Percentiles rank a stretch among this genome's conserved stretches.
Conservation (phyloP, 768 basidiomycete species). For the Xerocomus potaroensis region DNA sequence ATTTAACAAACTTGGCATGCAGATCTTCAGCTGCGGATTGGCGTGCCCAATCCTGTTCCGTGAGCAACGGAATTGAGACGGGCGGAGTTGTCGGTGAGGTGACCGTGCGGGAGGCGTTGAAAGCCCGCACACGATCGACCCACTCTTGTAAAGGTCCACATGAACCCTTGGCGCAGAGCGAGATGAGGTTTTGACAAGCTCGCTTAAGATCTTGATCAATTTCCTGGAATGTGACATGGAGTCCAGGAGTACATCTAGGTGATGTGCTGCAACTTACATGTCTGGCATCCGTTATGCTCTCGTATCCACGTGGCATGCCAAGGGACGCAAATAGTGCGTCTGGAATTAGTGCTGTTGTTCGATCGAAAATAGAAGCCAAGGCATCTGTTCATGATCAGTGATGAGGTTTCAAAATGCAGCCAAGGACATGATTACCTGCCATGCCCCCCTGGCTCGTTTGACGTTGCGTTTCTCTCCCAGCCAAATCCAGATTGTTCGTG, state of each 20-base stretch:
- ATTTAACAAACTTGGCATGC: conserved; percentile 51
- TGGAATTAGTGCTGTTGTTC: conserved; percentile 46
- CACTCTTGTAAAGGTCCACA: conserved; percentile 61
- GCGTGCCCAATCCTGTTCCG: conserved; percentile 47
- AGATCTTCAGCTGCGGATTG: conserved; percentile 45
- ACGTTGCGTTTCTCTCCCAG: conserved; percentile 42
- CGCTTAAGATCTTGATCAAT: conserved; percentile 83
- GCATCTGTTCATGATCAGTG: conserved; percentile 23
- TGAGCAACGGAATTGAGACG: conserved; percentile 23
- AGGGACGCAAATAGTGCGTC: conserved; percentile 67
- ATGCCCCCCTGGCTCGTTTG: conserved; percentile 48
- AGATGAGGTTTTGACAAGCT: conserved; percentile 83
- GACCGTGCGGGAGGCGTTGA: conserved; percentile 23
- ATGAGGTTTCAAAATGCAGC: not conserved
- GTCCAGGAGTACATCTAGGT: not conserved
- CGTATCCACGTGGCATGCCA: conserved; percentile 57
- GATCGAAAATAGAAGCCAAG: conserved; percentile 30
- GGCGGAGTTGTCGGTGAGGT: conserved; percentile 16
- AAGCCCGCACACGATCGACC: conserved; percentile 47
- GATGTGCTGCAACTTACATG: conserved; percentile 43
- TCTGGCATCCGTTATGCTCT: conserved; percentile 67
- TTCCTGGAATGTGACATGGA: conserved; percentile 43
- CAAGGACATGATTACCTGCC: conserved; percentile 42
- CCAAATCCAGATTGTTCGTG: conserved; percentile 67
- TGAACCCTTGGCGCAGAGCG: conserved; percentile 51